Evolutionary conservation across 1,139 yeast species (phyloP), one percentile per base, ranked within the genome.

Genomic region (Spathaspora jeffriesii): DNA sequence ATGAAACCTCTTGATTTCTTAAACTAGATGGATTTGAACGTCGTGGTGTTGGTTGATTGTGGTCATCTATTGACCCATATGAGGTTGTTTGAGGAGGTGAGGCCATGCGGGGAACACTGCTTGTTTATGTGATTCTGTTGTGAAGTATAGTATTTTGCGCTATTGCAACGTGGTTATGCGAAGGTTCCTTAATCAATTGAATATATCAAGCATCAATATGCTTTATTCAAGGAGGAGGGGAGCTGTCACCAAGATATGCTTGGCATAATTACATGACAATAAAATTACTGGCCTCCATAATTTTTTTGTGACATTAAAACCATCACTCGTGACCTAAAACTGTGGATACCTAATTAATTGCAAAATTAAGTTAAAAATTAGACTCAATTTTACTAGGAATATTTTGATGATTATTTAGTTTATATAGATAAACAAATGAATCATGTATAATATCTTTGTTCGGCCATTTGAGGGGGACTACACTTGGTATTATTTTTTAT

Each of bases 41-140:
- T 28, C n/a, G 44, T 15, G 38, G 20, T 15, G 37, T 42, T 13
- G 43, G 38, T 13, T 32, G 39, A 22, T 22, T 30, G 14, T 43
- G 43, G 13, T 23, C 28, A 25, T 30, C 40, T 7, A 43, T 40
- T 23, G 46, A 32, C 11, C 46, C 46, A 14, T 43, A 43, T 17
- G 42, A 38, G 20, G 42, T 30, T 23, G 43, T 37, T n/a, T 18
- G 36, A 20, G 45, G 42, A 10, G 45, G 4, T 34, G 38, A 21
- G 13, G 38, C 2, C n/a, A 14, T n/a, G 23, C 17, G 37, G 37
- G 14, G 22, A 17, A 15, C 6, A n/a, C n/a, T 4, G 17, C 14
- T 30, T n/a, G 32, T 30, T 13, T 15, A 10, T 30, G 34, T 7
- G 5, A 5, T 11, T 30, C 3, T 30, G 34, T 6, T 6, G 37